Conservation (phyloP, 2,329 filamentous ascomycete species). For the Paecilomyces fulvus region DNA sequence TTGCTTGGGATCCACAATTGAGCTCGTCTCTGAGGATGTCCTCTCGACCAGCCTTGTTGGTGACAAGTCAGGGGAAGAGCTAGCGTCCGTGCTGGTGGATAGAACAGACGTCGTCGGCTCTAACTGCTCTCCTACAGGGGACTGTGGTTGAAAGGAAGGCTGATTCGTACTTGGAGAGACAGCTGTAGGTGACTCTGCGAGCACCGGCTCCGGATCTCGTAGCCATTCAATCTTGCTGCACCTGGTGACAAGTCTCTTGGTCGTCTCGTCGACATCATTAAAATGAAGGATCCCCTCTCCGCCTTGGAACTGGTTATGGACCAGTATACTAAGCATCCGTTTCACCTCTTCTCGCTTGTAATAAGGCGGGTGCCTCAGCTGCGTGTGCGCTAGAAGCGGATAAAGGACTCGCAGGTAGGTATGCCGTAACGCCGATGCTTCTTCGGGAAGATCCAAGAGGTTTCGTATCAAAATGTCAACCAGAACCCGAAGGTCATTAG, state of each 20-base stretch:
- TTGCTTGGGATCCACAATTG: slow-evolving; percentile 14
- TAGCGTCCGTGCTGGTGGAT: slow-evolving; percentile 18
- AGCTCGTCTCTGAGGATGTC: slow-evolving; percentile 18
- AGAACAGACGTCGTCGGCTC: slow-evolving; percentile 32
- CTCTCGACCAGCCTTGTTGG: slow-evolving; percentile 23
- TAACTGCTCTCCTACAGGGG: slow-evolving; percentile 10
- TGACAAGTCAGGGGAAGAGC: slow-evolving; percentile 41
- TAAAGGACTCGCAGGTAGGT: slow-evolving; percentile 92
- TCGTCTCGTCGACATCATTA: slow-evolving; percentile 43
- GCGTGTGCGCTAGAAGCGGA: slow-evolving; percentile 82
- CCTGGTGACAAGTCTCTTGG: slow-evolving; percentile 37
- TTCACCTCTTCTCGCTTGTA: slow-evolving; percentile 86
- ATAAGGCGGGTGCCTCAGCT: slow-evolving; percentile 74
- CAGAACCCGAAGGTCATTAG: slow-evolving; percentile 88
- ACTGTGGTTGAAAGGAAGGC: slow-evolving; percentile 7
- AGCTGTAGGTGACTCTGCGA: slow-evolving; percentile 1
- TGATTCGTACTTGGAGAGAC: slow-evolving; percentile 2
- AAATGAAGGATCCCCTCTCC: slow-evolving; percentile 39
- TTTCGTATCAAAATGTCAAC: slow-evolving; percentile 95
- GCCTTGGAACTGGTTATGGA: slow-evolving; percentile 61
- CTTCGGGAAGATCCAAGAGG: slow-evolving; percentile 86
- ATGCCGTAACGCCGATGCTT: slow-evolving; percentile 64
- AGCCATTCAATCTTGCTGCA: slow-evolving; percentile 42
- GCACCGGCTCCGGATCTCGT: slow-evolving; percentile 19
- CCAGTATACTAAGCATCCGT: slow-evolving; percentile 64